Evolutionary conservation across 2,329 filamentous ascomycete species (phyloP).

Genomic region (Ilyonectria robusta): DNA sequence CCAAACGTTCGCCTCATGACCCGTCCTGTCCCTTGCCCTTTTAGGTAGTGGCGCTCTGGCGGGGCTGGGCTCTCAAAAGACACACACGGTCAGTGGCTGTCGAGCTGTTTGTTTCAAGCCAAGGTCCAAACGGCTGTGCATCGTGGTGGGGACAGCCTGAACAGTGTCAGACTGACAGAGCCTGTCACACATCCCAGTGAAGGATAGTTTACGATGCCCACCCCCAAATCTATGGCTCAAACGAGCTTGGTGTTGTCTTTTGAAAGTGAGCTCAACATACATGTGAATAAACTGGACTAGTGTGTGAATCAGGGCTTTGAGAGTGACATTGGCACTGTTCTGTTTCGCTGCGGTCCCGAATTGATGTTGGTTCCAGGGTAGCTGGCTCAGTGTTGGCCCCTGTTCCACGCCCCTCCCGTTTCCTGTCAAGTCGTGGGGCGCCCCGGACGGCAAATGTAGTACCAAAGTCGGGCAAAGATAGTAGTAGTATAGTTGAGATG

Average conservation of each 20-base stretch:
- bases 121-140: neutral
- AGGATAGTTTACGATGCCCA: neutral
- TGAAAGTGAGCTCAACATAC: too few species aligned
- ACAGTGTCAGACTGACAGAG: neutral
- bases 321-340: too few species aligned
- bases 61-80: neutral
- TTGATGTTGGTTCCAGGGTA: too few species aligned
- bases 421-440: too few species aligned
- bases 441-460: neutral
- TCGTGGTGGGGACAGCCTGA: neutral
- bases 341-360: too few species aligned
- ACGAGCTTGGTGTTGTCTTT: too few species aligned
- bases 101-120: neutral
- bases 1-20: neutral
- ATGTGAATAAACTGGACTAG: too few species aligned
- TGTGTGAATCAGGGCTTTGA: too few species aligned
- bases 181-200: neutral
- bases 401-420: too few species aligned
- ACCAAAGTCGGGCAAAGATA: neutral
- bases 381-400: too few species aligned
- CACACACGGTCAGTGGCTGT: neutral
- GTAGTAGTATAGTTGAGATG: too few species aligned
- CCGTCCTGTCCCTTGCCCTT: neutral
- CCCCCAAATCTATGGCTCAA: neutral
- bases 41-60: neutral